Evolutionary conservation across 345 rosid genomes (phyloP), one percentile per base, ranked within the genome.

Genomic region (Ricinus communis): DNA sequence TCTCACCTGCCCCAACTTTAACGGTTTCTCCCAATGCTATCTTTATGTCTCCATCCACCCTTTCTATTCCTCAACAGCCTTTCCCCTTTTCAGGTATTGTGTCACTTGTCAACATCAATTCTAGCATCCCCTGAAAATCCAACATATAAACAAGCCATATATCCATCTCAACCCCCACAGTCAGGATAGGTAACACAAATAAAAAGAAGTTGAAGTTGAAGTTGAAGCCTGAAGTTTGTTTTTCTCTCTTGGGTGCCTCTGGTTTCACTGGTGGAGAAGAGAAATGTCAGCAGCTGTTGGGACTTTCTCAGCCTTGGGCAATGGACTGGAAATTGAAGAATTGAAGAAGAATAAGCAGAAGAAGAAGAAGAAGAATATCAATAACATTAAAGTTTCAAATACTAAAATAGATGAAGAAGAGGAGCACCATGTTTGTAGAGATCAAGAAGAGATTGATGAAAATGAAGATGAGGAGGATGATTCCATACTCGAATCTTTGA

Each of bases 241-340:
- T 22, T 53, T 53, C 25, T 53, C 58, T 53, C 11, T n/a, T 21
- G 19, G 21, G 25, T 21, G 10, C 3, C 4, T 57, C 0, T 40
- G 16, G 43, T 22, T 40, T 62, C 38, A 8, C 11, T 62, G 51
- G 66, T 10, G 38, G 38, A 49, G 19, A 51, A 66, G 28, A 8
- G n/a, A 51, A 62, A 71, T 71, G 74, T 62, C 74, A n/a, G 74
- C 74, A 50, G 60, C 68, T 50, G 57, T 71, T 0, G 38, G 51
- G 28, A 53, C 25, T 50, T 50, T 22, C 52, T 71, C 74, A 16
- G 59, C 60, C 18, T 62, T 71, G 38, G 50, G 21, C 49, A 51
- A 38, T 61, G 74, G 53, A 19, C 52, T 51, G 49, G 71, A 52
- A 40, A 67, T 40, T 57, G 16, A 46, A 8, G 28, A 53, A 24